Evolutionary conservation across 768 basidiomycete genomes (phyloP).

Genomic region (Agaricus subrufescens): DNA sequence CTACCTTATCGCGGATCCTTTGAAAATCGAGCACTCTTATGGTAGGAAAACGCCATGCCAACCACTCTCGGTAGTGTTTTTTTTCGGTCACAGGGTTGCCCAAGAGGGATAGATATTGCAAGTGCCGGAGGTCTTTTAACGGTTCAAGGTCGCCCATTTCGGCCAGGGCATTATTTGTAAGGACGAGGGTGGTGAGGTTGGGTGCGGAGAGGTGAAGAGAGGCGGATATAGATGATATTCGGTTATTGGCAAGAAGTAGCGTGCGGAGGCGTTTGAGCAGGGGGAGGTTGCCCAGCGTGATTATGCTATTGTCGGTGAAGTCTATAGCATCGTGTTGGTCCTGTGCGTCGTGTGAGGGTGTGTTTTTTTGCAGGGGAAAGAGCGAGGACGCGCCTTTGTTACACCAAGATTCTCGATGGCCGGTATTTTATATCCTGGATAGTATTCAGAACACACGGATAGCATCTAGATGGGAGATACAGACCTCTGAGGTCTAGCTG

Average conservation of each 20-base stretch:
- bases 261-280: conserved; percentile 81
- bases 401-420: conserved; percentile 96
- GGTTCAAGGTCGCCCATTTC: conserved; percentile 87
- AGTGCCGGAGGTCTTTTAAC: conserved; percentile 65
- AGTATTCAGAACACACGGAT: conserved; percentile 14
- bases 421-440: conserved; percentile 84
- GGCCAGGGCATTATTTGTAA: conserved; percentile 76
- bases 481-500: conserved; percentile 89
- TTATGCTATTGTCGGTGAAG: conserved; percentile 87
- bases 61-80: conserved; percentile 97
- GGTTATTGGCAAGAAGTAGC: conserved; percentile 86
- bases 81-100: conserved; percentile 86
- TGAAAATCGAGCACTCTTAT: conserved; percentile 94
- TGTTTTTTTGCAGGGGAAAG: conserved; percentile 13
- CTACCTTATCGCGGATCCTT: conserved; percentile 91
- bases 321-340: conserved; percentile 95
- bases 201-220: conserved; percentile 81
- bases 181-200: conserved; percentile 76
- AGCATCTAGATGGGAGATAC: conserved; percentile 13
- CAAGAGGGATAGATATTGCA: conserved; percentile 72
- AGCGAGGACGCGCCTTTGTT: conserved; percentile 56
- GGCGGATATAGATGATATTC: conserved; percentile 76
- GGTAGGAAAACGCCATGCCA: conserved; percentile 81
- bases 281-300: conserved; percentile 79
- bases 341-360: conserved; percentile 30